These are phyloP conservation scores for Ophiostoma australiae DNA, from an alignment of 2,329 filamentous ascomycete species.

Conservation along the genomic window DNA sequence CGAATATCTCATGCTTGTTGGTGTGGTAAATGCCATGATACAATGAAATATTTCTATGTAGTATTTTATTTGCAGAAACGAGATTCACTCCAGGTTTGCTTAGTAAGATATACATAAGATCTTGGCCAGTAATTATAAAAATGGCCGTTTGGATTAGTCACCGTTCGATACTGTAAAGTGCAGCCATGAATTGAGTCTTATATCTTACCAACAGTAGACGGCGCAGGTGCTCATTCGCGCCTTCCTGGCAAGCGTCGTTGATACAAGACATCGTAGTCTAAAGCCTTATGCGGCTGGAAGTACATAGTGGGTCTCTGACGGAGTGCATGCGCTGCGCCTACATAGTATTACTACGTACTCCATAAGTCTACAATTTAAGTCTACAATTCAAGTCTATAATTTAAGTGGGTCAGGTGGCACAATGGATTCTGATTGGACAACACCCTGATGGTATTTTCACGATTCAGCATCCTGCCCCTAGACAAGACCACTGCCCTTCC, in stretches of 20 bases:
- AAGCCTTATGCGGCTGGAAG: neutral
- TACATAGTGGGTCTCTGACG: neutral
- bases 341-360: too few relatives aligned
- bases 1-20: neutral
- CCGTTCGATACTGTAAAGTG: neutral
- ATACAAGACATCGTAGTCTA: neutral
- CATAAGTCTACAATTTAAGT: too few relatives aligned
- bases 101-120: neutral
- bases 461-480: conserved; percentile 5
- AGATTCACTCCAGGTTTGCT: too few relatives aligned
- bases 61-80: too few relatives aligned
- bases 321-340: neutral
- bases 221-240: neutral
- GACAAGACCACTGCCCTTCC: neutral
- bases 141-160: neutral
- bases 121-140: neutral
- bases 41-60: neutral
- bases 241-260: neutral
- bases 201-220: neutral
- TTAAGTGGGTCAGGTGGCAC: neutral
- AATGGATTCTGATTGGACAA: neutral
- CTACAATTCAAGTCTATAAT: too few relatives aligned
- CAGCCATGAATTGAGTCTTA: neutral
- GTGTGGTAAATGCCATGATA: neutral
- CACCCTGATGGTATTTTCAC: neutral